A percentile compares a stretch with the other conserved stretches of the same genome.
These are phyloP conservation scores for Fusarium sp. DNA, from an alignment of 2,329 filamentous ascomycete genomes.

Conservation along the genomic window DNA sequence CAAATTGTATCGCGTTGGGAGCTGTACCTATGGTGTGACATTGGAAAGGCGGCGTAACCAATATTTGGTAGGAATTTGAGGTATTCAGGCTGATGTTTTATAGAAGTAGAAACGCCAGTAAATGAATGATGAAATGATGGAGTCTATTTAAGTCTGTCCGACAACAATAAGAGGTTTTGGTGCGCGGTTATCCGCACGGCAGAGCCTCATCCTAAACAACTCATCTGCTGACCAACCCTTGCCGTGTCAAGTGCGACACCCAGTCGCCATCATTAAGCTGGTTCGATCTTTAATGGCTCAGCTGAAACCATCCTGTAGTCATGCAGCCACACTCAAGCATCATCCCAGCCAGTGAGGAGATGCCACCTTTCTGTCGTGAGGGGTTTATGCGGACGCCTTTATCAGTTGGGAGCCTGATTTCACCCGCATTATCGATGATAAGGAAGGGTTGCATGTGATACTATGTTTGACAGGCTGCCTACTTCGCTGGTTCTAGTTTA, in stretches of 20 bases:
- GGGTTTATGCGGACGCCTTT: not conserved
- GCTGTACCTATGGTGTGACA: not conserved
- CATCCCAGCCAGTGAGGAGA: not conserved
- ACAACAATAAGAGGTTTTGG: no score
- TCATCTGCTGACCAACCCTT: not conserved
- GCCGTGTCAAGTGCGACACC: not conserved
- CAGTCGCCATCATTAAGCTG: not conserved
- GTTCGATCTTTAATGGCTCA: no score
- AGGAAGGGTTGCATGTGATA: fast-evolving
- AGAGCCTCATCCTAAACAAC: not conserved
- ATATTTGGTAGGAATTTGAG: not conserved
- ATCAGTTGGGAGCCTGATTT: not conserved
- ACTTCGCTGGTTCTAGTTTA: fast-evolving
- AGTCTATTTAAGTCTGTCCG: not conserved
- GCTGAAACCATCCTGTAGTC: not conserved
- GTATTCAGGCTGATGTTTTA: no score
- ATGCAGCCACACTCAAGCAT: not conserved
- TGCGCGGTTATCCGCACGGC: not conserved
- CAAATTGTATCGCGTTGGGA: no score
- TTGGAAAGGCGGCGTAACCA: not conserved
- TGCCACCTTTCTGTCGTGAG: not conserved
- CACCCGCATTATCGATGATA: fast-evolving
- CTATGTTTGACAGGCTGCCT: no score
- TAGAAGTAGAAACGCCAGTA: fast-evolving
- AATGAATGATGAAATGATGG: no score